Percentiles rank a stretch among this genome's conserved stretches.
Conservation (phyloP, 1,139 yeast species). For the Geotrichum aggregatum region DNA sequence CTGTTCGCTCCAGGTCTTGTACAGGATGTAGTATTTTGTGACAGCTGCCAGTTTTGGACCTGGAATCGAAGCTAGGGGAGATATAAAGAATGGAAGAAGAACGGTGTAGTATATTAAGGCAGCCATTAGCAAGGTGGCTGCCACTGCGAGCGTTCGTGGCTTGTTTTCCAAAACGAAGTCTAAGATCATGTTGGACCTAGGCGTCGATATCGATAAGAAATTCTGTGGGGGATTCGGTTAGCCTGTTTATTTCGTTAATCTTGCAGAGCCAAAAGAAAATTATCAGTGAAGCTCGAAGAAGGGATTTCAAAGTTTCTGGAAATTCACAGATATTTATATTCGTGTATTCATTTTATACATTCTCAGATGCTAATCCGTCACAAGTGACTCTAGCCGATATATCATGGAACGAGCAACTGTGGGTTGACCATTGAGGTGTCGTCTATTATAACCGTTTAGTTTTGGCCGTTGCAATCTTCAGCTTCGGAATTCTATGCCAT, state of each 20-base stretch:
- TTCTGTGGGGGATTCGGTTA: neutral
- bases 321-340: neutral
- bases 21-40: conserved; percentile 47
- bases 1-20: conserved; percentile 50
- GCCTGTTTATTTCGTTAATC: too few relatives aligned
- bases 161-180: conserved; percentile 10
- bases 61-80: conserved; percentile 52
- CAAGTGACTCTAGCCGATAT: too few relatives aligned
- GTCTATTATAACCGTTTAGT: too few relatives aligned
- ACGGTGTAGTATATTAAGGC: conserved; percentile 17
- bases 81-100: conserved; percentile 24
- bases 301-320: too few relatives aligned
- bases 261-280: neutral
- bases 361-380: too few relatives aligned
- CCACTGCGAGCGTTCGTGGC: neutral
- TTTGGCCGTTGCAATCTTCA: too few relatives aligned
- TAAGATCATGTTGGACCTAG: conserved; percentile 7
- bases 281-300: neutral
- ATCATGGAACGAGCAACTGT: too few relatives aligned
- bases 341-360: neutral
- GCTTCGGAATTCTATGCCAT: conserved; percentile 1
- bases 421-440: too few relatives aligned
- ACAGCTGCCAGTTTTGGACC: conserved; percentile 57
- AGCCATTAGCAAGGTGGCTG: neutral
- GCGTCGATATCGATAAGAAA: neutral